Evolutionary conservation across 2,329 filamentous ascomycete species (phyloP), one percentile per base, ranked within the genome.

Genomic region (Thelonectria olida): DNA sequence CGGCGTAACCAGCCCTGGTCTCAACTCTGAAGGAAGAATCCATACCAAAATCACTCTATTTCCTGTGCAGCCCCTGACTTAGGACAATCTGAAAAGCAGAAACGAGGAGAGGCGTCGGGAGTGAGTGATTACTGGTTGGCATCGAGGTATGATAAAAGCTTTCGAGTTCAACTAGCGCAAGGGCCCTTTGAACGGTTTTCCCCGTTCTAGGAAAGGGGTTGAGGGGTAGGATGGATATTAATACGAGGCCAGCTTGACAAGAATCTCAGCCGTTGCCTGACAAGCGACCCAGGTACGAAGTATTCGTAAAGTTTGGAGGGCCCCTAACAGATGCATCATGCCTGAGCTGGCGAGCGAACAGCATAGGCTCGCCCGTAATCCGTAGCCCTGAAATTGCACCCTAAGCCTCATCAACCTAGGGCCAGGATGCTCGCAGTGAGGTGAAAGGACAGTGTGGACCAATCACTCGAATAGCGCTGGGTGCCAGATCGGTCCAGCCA

Each of bases 401-500:
- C 62, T 63, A 60, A 54, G 38, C 50, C 66, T 25, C 47, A 51
- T 67, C 19, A 10, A 10, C n/a, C n/a, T n/a, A 66, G 61, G 41
- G 25, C 34, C 49, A 13, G 41, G 53, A 55, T 59, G 57, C 45
- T 50, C 55, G 23, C 39, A 52, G 59, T 8, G 12, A 67, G 58
- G 54, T 56, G 63, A 68, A 62, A 22, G 17, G 25, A 38, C 36
- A 12, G 42, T 45, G 56, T 58, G 47, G 62, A 63, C 60, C 58
- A 61, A 48, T 49, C 68, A 71, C 68, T 71, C 65, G 63, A 62
- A 36, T 45, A 49, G 27, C 25, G 67, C 54, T 61, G 44, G 47
- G 55, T 50, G 52, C 57, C 45, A 48, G 49, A 50, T 56, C 62
- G 63, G 65, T 50, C 55, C 44, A 63, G 19, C 38, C 61, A 15